A percentile compares a stretch with the other conserved stretches of the same genome.
Conservation (phyloP, 176 grass and related monocot species). For the Carex pumila region DNA sequence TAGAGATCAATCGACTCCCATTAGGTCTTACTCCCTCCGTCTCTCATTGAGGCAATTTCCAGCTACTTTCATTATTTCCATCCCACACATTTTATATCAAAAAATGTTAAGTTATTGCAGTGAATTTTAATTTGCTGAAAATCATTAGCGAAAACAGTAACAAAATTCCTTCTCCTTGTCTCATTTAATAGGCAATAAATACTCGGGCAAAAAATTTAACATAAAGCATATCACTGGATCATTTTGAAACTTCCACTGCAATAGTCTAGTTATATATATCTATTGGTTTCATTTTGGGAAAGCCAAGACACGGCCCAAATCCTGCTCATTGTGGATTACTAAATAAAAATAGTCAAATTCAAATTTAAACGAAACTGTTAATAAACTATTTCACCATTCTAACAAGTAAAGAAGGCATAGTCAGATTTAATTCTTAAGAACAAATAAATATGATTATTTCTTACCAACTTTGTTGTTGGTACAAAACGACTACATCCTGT, state of each 20-base stretch:
- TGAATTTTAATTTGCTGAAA: neutral
- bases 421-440: neutral
- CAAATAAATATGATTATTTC: neutral
- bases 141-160: neutral
- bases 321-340: neutral
- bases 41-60: neutral
- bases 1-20: too few relatives aligned
- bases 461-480: neutral
- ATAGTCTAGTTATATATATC: neutral
- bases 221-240: neutral
- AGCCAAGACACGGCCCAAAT: neutral
- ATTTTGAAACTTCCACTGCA: neutral
- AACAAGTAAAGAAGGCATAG: neutral
- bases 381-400: neutral
- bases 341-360: neutral
- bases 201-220: neutral
- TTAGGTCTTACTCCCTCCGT: too few relatives aligned
- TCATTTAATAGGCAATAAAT: neutral
- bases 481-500: neutral
- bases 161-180: neutral
- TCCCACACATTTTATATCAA: neutral
- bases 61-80: neutral
- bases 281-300: neutral
- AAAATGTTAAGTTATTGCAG: neutral
- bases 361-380: neutral